These are phyloP conservation scores for Blastobotrys apis DNA, from an alignment of 1,139 yeast genomes.

Conservation along the genomic window DNA sequence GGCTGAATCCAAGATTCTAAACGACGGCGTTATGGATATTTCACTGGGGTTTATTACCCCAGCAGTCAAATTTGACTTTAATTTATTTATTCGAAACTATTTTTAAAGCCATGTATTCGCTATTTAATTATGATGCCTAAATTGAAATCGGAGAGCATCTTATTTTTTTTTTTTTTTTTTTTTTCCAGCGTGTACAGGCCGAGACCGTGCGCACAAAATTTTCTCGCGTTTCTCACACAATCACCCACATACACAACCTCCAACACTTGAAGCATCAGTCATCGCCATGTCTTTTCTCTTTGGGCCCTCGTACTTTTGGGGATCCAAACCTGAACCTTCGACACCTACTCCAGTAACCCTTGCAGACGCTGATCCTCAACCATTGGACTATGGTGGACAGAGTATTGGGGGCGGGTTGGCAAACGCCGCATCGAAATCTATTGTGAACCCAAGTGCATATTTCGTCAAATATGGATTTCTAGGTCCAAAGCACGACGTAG, in stretches of 20 bases:
- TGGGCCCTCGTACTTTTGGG: constrained; percentile 16
- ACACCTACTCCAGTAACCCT: neutral
- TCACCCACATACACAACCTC: no score
- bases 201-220: no score
- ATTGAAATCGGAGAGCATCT: no score
- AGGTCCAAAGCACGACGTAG: constrained; percentile 86
- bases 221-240: no score
- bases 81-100: neutral
- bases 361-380: neutral
- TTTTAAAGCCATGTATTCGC: no score
- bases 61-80: neutral
- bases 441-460: constrained; percentile 58
- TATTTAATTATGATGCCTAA: no score
- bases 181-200: no score
- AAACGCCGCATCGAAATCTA: constrained; percentile 10
- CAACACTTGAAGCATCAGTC: no score
- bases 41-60: neutral
- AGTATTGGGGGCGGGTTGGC: constrained; percentile 13
- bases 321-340: constrained; percentile 9
- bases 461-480: constrained; percentile 77
- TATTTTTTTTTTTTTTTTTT: no score
- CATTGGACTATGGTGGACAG: constrained; percentile 1
- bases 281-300: constrained; percentile 14
- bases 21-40: neutral
- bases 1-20: neutral